Evolutionary conservation across 2,329 filamentous ascomycete species (phyloP).

Genomic region (Emydomyces testavorans): DNA sequence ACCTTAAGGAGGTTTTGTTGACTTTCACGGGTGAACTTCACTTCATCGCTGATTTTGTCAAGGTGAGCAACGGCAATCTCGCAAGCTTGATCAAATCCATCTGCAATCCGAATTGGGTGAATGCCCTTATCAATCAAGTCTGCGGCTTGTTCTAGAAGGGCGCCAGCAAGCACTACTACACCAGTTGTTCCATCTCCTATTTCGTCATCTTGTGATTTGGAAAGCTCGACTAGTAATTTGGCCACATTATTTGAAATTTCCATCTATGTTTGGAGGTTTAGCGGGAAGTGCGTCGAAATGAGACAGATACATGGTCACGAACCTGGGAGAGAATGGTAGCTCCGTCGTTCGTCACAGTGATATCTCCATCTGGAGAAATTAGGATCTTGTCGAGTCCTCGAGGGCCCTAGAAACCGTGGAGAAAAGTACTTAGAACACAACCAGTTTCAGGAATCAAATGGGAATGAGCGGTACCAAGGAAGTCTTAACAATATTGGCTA

Average conservation of each 20-base stretch:
- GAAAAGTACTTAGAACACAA: background rate
- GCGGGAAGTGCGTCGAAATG: slow-evolving; percentile 9
- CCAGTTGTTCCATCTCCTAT: slow-evolving; percentile 97
- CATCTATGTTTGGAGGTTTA: slow-evolving; percentile 50
- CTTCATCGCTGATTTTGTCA: slow-evolving; percentile 82
- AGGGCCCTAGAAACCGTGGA: slow-evolving; percentile 50
- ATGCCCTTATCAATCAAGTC: slow-evolving; percentile 99
- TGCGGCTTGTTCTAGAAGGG: slow-evolving; percentile 88
- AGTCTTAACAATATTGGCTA: slow-evolving; percentile 94
- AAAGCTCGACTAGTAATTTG: slow-evolving; percentile 90
- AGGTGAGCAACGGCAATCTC: slow-evolving; percentile 90
- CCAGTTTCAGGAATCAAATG: background rate
- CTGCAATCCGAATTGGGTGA: slow-evolving; percentile 94
- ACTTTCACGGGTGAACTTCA: slow-evolving; percentile 69
- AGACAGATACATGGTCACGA: slow-evolving; percentile 17
- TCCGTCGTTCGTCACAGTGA: slow-evolving; percentile 97
- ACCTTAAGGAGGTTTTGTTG: slow-evolving; percentile 86
- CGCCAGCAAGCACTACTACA: slow-evolving; percentile 89
- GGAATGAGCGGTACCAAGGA: slow-evolving; percentile 52
- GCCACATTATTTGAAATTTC: slow-evolving; percentile 98
- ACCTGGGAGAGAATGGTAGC: slow-evolving; percentile 83
- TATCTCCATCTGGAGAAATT: slow-evolving; percentile 96
- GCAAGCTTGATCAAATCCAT: slow-evolving; percentile 94
- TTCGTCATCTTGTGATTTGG: slow-evolving; percentile 97
- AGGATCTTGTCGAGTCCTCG: slow-evolving; percentile 97